Evolutionary conservation across 1,284 basidiomycete species (phyloP).

Genomic region (Inonotus obliquus): DNA sequence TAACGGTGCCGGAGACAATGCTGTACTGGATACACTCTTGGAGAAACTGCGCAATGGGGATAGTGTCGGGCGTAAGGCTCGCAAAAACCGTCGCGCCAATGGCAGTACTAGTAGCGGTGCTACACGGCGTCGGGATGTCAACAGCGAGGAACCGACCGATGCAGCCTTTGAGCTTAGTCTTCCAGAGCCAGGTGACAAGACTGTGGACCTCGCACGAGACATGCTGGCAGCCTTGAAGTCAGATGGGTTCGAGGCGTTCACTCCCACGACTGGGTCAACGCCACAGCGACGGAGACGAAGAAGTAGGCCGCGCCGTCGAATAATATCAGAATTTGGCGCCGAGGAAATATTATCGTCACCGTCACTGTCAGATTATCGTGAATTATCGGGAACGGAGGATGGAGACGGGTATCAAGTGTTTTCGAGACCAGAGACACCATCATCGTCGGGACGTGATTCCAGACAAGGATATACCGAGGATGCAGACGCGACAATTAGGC

Average conservation of each 20-base stretch:
- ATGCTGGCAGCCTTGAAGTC: constrained; percentile 72
- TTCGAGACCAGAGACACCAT: not conserved
- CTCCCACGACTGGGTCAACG: constrained; percentile 31
- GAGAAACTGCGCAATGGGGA: constrained; percentile 72
- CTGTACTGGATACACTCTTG: constrained; percentile 68
- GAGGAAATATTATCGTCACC: constrained; percentile 6
- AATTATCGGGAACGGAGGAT: not conserved
- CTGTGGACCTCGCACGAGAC: constrained; percentile 61
- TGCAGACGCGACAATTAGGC: constrained; percentile 6
- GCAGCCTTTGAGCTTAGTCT: constrained; percentile 9
- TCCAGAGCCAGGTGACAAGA: constrained; percentile 33
- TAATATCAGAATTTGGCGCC: constrained; percentile 11
- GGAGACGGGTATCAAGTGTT: not conserved
- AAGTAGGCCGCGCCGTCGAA: constrained; percentile 15
- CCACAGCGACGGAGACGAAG: constrained; percentile 23
- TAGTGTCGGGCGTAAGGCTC: constrained; percentile 52
- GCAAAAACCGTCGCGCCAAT: constrained; percentile 41
- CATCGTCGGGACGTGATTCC: not conserved
- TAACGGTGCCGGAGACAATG: constrained; percentile 51
- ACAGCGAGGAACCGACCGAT: constrained; percentile 31
- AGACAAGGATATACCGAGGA: not conserved
- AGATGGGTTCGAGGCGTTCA: constrained; percentile 41
- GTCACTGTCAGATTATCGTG: constrained; percentile 1
- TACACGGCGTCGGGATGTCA: constrained; percentile 35
- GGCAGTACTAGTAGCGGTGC: constrained; percentile 28